Evolutionary conservation across 495 filamentous ascomycete species (phyloP).

Genomic region (Aspergillus saccharolyticus): DNA sequence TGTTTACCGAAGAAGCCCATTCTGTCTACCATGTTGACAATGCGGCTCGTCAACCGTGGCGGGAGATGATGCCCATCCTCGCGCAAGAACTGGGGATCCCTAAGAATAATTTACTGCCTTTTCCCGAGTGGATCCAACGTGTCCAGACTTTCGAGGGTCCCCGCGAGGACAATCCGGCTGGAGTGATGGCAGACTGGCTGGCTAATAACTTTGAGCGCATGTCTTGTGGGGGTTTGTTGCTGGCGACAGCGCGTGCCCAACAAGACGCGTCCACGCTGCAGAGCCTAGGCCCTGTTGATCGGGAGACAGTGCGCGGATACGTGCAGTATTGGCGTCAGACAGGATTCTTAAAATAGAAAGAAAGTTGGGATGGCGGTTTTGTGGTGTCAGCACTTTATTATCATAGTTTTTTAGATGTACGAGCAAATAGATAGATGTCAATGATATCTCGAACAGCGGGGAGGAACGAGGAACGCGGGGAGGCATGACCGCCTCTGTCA

Average conservation of each 20-base stretch:
- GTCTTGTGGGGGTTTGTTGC: slow-evolving; percentile 48
- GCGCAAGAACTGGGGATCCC: slow-evolving; percentile 38
- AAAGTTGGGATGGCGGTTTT: neutral
- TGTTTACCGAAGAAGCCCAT: slow-evolving; percentile 25
- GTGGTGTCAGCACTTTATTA: neutral
- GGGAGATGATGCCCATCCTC: slow-evolving; percentile 34
- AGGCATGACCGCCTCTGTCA: neutral
- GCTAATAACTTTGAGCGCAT: slow-evolving; percentile 47
- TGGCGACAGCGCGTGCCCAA: slow-evolving; percentile 27
- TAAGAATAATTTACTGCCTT: slow-evolving; percentile 34
- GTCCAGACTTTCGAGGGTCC: slow-evolving; percentile 28
- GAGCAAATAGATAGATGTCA: neutral
- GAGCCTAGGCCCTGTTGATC: slow-evolving; percentile 2
- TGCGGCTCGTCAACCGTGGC: slow-evolving; percentile 46
- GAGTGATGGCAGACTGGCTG: slow-evolving; percentile 42
- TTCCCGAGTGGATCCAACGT: slow-evolving; percentile 42
- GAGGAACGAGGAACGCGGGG: neutral
- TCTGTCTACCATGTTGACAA: slow-evolving; percentile 55
- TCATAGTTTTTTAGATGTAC: neutral
- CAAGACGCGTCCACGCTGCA: slow-evolving; percentile 3
- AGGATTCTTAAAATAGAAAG: slow-evolving; percentile 3
- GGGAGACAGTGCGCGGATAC: slow-evolving; percentile 2
- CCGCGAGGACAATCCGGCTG: slow-evolving; percentile 45
- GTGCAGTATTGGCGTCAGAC: slow-evolving; percentile 1
- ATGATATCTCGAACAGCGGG: neutral